phyloP scores from a whole-genome alignment of 495 filamentous ascomycete species.

The Podospora didyma region DNA sequence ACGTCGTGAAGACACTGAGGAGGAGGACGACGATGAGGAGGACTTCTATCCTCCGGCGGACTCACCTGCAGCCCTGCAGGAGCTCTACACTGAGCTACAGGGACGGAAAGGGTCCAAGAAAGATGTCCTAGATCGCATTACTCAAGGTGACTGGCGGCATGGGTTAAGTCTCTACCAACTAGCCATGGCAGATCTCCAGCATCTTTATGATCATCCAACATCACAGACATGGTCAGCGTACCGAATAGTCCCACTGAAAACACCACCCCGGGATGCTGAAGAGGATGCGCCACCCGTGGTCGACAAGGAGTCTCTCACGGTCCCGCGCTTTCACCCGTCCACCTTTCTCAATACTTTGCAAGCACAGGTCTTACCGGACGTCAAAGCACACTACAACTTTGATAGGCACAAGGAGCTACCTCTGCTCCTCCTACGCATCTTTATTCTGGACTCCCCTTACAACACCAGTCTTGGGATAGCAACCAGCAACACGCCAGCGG shows the following conservation, averaged over 20 bases:
- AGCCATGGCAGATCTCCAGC: conserved; percentile 73
- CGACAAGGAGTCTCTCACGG: conserved; percentile 41
- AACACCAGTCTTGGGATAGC: conserved; percentile 48
- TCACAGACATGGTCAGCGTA: conserved; percentile 74
- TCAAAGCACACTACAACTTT: conserved; percentile 78
- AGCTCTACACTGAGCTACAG: conserved; percentile 54
- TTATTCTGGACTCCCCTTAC: conserved; percentile 70
- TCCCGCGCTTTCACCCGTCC: conserved; percentile 72
- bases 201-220: conserved; percentile 72
- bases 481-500: conserved; percentile 2
- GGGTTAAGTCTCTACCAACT: conserved; percentile 74
- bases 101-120: conserved; percentile 62
- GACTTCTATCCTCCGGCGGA: conserved; percentile 58
- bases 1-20: conserved; percentile 31
- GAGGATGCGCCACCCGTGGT: conserved; percentile 16
- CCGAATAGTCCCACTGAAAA: conserved; percentile 44
- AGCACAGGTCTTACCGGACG: conserved; percentile 62
- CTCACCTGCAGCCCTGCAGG: conserved; percentile 57
- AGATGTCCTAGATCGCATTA: conserved; percentile 71
- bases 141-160: conserved; percentile 78
- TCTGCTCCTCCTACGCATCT: conserved; percentile 68
- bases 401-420: conserved; percentile 58
- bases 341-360: conserved; percentile 74
- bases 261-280: conserved; percentile 27
- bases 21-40: conserved; percentile 41